phyloP scores from a whole-genome alignment of 1,284 basidiomycete species.

The Irpex sp. region DNA sequence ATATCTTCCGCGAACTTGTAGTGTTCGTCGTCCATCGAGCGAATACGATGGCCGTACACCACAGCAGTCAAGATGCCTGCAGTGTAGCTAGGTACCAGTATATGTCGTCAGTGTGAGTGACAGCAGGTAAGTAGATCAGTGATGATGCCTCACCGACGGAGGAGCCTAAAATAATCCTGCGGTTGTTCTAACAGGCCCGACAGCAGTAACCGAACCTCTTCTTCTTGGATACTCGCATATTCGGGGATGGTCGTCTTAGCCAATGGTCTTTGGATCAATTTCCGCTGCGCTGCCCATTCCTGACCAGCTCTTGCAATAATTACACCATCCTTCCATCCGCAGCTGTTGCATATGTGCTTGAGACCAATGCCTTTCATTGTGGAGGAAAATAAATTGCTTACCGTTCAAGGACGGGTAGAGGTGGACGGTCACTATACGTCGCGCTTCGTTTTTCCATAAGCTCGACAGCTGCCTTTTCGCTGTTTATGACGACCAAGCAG shows the following conservation, averaged over 20 bases:
- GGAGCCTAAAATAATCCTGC: neutral
- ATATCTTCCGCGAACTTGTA: neutral
- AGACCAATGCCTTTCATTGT: neutral
- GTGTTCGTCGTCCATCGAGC: neutral
- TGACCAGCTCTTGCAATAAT: neutral
- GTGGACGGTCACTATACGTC: slow-evolving; percentile 5
- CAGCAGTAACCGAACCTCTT: neutral
- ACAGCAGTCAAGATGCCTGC: neutral
- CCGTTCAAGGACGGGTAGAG: neutral
- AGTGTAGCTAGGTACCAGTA: neutral
- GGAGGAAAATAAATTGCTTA: neutral
- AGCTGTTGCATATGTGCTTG: neutral
- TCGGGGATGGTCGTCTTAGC: neutral
- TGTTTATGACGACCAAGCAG: slow-evolving; percentile 8
- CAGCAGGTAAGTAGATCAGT: too few species aligned
- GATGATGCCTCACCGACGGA: neutral
- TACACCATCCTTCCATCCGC: neutral
- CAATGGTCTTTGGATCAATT: neutral
- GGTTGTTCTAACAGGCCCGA: neutral
- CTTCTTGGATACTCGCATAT: neutral
- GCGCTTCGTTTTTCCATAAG: slow-evolving; percentile 19
- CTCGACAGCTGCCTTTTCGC: slow-evolving; percentile 6
- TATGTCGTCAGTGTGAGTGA: too few species aligned
- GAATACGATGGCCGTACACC: neutral
- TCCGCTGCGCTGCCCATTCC: neutral